Evolutionary conservation across 202 grass and related monocot species (phyloP), one percentile per base, ranked within the genome.

Genomic region (Alloteropsis angusta): DNA sequence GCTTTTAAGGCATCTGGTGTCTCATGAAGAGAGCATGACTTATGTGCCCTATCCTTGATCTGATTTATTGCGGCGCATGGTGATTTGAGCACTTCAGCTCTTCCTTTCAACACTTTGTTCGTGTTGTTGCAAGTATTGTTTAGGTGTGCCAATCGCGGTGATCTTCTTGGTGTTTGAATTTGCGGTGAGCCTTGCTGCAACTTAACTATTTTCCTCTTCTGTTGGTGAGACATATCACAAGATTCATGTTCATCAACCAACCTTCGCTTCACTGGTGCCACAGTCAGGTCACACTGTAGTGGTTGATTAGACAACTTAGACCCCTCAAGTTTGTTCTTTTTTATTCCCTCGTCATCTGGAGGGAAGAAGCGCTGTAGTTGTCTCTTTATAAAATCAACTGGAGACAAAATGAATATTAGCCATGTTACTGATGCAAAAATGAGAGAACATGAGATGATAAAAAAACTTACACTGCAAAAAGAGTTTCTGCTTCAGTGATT

Each of bases 371-470:
- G 57, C 3, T 0, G 77, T 52, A 85, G 58, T 59, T 85, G 72
- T 42, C 25, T 48, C 82, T 85, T 88, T 60, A 88, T 53, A 82
- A 85, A 72, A 53, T 80, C 66, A 77, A 88, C 87, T 88, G 72
- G 15, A 65, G 38, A 76, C 62, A 16, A 57, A 64, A 71, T 71
- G 44, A 9, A 81, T 45, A 42, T 80, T 38, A 81, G 54, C 15
- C 15, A 4, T 81, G 30, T 62, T 53, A 50, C 32, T 30, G 30
- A 77, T 66, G 41, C 13, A 52, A 57, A 49, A 76, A 77, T 58
- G 47, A 66, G 54, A 65, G 30, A 43, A 58, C 18, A 68, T 16
- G 13, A 79, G 42, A 59, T 4, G 28, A 49, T 70, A 9, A 79
- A n/a, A 76, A 75, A 57, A 52, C 87, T 77, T 77, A 88, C 87